Percentiles rank a stretch among this genome's conserved stretches.
Evolutionary conservation across 768 basidiomycete species (phyloP).

Genomic region (Coprinopsis sp.): DNA sequence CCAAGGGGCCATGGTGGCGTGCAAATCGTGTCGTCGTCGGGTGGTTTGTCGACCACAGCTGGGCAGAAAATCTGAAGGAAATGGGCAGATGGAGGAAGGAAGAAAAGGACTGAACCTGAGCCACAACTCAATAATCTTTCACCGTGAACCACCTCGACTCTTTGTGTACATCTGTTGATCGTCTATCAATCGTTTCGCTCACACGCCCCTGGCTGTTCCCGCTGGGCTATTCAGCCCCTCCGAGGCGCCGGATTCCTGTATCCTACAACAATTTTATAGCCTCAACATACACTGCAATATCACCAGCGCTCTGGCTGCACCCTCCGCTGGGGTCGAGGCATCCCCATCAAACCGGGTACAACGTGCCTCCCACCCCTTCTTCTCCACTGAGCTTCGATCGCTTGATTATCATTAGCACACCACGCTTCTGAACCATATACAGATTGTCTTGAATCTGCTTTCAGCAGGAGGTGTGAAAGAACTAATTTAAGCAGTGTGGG

Average conservation of each 20-base stretch:
- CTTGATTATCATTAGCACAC: slow-evolving; percentile 1
- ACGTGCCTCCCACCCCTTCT: neutral
- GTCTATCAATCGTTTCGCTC: slow-evolving; percentile 12
- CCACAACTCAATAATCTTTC: slow-evolving; percentile 24
- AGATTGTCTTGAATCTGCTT: too few species aligned
- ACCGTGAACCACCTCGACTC: slow-evolving; percentile 10
- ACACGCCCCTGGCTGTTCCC: too few species aligned
- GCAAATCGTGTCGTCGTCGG: slow-evolving; percentile 27
- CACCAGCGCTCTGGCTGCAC: too few species aligned
- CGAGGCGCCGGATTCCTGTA: too few species aligned
- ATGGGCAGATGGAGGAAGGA: too few species aligned
- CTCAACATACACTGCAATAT: too few species aligned
- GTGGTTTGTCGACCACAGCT: slow-evolving; percentile 12
- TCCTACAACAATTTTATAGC: too few species aligned
- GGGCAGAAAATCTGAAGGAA: slow-evolving; percentile 19
- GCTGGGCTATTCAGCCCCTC: neutral
- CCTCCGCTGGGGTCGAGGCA: neutral
- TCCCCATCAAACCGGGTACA: neutral
- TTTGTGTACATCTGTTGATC: slow-evolving; percentile 25
- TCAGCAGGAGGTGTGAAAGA: too few species aligned
- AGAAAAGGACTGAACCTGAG: slow-evolving; percentile 14
- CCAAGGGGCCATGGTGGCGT: slow-evolving; percentile 67
- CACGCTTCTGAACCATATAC: too few species aligned
- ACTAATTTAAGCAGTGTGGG: too few species aligned
- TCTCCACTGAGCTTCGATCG: neutral